phyloP scores from a whole-genome alignment of 139 green algal genomes.

The Chara braunii region DNA sequence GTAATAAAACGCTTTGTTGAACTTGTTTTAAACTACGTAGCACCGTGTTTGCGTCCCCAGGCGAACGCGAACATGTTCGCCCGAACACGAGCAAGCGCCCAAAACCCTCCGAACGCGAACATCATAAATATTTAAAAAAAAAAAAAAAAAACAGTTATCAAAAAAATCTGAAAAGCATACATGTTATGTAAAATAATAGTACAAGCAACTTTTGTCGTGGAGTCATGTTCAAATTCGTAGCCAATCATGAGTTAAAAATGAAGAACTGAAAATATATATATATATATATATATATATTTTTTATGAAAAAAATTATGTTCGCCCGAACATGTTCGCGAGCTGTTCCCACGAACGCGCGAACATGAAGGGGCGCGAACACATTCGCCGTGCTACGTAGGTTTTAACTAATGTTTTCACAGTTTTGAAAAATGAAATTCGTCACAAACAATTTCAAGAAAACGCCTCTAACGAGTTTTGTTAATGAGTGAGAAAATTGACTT shows the following conservation, averaged over 20 bases:
- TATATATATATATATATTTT: not conserved
- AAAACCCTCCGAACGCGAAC: not conserved
- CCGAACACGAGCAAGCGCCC: not conserved
- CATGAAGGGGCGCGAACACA: no score
- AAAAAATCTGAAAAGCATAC: constrained; percentile 6
- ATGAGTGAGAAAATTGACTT: constrained; percentile 1
- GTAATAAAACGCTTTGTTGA: not conserved
- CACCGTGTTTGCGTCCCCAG: not conserved
- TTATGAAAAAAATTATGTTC: constrained; percentile 16
- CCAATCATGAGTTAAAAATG: not conserved
- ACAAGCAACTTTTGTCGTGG: not conserved
- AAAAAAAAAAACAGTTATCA: constrained; percentile 4
- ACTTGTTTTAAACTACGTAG: no score
- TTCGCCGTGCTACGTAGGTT: constrained; percentile 19
- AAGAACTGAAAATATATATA: not conserved
- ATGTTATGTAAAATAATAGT: no score
- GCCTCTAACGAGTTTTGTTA: constrained; percentile 6
- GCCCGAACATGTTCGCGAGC: not conserved
- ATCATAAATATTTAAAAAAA: constrained; percentile 1
- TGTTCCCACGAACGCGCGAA: no score
- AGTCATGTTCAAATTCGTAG: not conserved
- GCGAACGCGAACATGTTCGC: not conserved
- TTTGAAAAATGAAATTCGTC: constrained; percentile 28
- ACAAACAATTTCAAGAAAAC: constrained; percentile 22
- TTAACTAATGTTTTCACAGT: constrained; percentile 22